Evolutionary conservation across 495 filamentous ascomycete species (phyloP).

Genomic region (Aspergillus nidulans): DNA sequence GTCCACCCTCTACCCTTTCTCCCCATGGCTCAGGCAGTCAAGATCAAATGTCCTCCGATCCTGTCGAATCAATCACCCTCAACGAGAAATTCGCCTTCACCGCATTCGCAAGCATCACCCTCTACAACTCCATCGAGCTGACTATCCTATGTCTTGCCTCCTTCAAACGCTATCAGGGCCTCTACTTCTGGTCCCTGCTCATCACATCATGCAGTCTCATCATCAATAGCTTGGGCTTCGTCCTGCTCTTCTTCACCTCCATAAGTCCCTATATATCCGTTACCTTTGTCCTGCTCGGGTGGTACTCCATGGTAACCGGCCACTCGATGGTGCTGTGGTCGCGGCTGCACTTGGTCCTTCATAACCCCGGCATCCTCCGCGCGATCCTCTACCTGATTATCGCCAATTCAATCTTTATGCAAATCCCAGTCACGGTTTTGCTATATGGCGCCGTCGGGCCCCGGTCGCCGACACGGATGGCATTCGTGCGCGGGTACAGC

Average conservation of each 20-base stretch:
- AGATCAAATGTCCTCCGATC: not conserved
- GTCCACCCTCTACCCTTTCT: not conserved
- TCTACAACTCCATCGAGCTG: conserved; percentile 48
- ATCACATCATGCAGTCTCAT: conserved; percentile 38
- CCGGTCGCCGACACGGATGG: not conserved
- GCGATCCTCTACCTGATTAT: conserved; percentile 53
- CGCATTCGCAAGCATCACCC: conserved; percentile 39
- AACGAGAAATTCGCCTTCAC: conserved; percentile 23
- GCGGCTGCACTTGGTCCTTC: conserved; percentile 56
- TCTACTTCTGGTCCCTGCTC: conserved; percentile 52
- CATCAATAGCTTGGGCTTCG: conserved; percentile 40
- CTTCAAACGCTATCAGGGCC: conserved; percentile 43
- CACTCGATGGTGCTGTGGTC: conserved; percentile 44
- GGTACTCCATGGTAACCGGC: conserved; percentile 4
- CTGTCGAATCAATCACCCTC: not conserved
- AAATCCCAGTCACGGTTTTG: conserved; percentile 49
- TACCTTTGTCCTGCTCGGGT: not conserved
- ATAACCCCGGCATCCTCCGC: conserved; percentile 40
- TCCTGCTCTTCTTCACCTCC: conserved; percentile 37
- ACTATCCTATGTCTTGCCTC: conserved; percentile 41
- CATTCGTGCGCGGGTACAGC: conserved; percentile 29
- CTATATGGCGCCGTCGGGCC: not conserved
- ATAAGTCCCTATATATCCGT: not conserved
- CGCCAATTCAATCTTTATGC: conserved; percentile 43
- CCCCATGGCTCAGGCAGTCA: too few relatives aligned